Base-by-base conservation (phyloP, 2,329 filamentous ascomycete species). In the Cladobotryum mycophilum region DNA sequence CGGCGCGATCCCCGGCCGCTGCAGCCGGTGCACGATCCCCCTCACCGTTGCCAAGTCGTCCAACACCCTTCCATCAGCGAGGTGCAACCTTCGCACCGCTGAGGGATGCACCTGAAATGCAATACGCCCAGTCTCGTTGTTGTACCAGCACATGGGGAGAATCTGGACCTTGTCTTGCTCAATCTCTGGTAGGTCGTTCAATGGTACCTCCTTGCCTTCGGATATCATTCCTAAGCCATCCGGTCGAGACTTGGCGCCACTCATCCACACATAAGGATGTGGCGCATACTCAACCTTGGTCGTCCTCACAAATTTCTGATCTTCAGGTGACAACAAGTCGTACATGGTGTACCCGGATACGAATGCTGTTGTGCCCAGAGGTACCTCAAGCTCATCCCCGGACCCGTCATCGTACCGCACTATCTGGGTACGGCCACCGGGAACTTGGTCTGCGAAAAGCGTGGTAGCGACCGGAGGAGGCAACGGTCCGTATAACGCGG, bases 241-340 rank as follows among this genome's bases (percentile, higher is more conserved):
- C 6, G 84, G 72, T 14, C 79, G 80, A 37, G 85, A 84, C 59
- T 79, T 81, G 42, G 86, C 84, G 20, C 73, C 65, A 52, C 77
- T 82, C 85, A 91, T 91, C 87, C 87, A 92, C 55, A 91, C 81
- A 66, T 91, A 91, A 5, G 87, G 87, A 59, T 91, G 87, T 3
- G 87, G 76, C 0, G 86, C 86, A 62, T 91, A 91, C 67, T 90
- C 85, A 42, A 89, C 78, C 52, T 75, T 80, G 17, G 84, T 85
- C 5, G 74, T 79, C 46, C 82, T 77, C 1, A 76, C 86, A 58
- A 90, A 87, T 41, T 76, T 75, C 64, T 88, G 79, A 60, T 89
- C 85, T 41, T 76, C 75, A 1, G 79, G 73, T 13, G 79, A 83
- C 9, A 92, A 75, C 12, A 76, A 63, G 45, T 87, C 79, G 66